Evolutionary conservation across 768 basidiomycete species (phyloP), one percentile per base, ranked within the genome.

Genomic region (Calocybe gangraenosa): DNA sequence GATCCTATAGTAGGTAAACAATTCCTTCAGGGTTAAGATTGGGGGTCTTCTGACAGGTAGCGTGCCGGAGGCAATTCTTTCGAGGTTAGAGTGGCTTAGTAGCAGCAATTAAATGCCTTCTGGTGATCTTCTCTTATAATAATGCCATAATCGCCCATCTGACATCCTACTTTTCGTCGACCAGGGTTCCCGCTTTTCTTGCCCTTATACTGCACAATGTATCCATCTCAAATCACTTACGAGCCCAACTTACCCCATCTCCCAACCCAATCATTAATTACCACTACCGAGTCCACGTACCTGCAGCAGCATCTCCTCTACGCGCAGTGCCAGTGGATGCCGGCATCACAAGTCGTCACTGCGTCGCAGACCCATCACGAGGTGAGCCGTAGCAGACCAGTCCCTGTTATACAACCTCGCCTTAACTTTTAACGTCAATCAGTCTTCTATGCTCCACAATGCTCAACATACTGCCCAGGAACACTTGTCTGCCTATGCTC

Each of bases 401-500:
- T 25, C 6, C 11, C 30, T 18, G 37, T 41, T 20, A 8, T 17
- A 9, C 17, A 21, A 33, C 17, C 42, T 35, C 31, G 14, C 19
- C 7, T 47, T 47, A 25, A 47, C 36, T 37, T 40, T 32, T 25
- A 33, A 30, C 15, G 44, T 14, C 25, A 35, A 40, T 44, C 36
- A 52, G 47, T 40, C 28, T 40, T 14, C 22, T 25, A 52, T 56
- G 50, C 34, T 18, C 19, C 31, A 44, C 8, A 34, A 36, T 34
- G n/a, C 42, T 37, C 39, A 53, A 9, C 30, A n/a, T n/a, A n/a
- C 36, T 11, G 25, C 25, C 25, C 25, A 28, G 10, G 46, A 55
- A 30, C 45, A 44, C 6, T 41, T 58, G 31, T 58, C 58, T 2
- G 42, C 54, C n/a, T 69, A 67, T 50, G 58, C 63, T 10, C 60